Evolutionary conservation across 2,329 filamentous ascomycete species (phyloP).

Genomic region (Pseudocercospora cruenta): DNA sequence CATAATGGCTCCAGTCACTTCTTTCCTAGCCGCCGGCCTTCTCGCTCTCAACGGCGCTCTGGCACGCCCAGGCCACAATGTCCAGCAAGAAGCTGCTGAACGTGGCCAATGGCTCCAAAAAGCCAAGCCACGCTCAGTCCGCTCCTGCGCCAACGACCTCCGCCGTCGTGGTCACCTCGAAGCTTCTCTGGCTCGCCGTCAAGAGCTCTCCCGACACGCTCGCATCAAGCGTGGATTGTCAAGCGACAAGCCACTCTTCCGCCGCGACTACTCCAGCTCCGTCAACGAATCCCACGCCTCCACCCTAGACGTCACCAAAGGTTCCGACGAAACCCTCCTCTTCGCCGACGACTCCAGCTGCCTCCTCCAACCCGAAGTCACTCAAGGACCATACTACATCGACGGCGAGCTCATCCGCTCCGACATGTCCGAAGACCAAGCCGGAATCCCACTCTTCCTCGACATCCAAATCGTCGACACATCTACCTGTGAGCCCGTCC

Average conservation of each 20-base stretch:
- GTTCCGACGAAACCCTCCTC: conserved; percentile 29
- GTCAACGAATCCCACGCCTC: conserved; percentile 32
- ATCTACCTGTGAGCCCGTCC: conserved; percentile 47
- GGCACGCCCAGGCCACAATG: conserved; percentile 31
- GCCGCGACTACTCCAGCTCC: conserved; percentile 30
- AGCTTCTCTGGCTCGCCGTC: conserved; percentile 28
- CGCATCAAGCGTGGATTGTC: conserved; percentile 27
- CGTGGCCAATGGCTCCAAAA: conserved; percentile 26
- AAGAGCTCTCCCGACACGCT: conserved; percentile 27
- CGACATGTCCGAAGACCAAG: conserved; percentile 48
- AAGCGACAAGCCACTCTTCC: conserved; percentile 23
- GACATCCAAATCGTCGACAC: conserved; percentile 52
- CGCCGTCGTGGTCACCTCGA: conserved; percentile 27
- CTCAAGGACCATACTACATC: conserved; percentile 33
- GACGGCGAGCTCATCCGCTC: conserved; percentile 42
- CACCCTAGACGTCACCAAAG: conserved; percentile 20
- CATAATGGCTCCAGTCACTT: conserved; percentile 23
- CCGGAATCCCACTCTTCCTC: conserved; percentile 46
- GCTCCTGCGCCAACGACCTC: conserved; percentile 28
- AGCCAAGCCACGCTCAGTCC: conserved; percentile 28
- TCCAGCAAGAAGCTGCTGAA: conserved; percentile 29
- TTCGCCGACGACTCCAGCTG: conserved; percentile 34
- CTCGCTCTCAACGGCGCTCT: conserved; percentile 20
- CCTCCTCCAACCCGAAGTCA: conserved; percentile 37
- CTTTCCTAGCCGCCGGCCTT: conserved; percentile 22